Evolutionary conservation across 2,329 filamentous ascomycete species (phyloP).

Genomic region (Colletotrichum cuscutae): DNA sequence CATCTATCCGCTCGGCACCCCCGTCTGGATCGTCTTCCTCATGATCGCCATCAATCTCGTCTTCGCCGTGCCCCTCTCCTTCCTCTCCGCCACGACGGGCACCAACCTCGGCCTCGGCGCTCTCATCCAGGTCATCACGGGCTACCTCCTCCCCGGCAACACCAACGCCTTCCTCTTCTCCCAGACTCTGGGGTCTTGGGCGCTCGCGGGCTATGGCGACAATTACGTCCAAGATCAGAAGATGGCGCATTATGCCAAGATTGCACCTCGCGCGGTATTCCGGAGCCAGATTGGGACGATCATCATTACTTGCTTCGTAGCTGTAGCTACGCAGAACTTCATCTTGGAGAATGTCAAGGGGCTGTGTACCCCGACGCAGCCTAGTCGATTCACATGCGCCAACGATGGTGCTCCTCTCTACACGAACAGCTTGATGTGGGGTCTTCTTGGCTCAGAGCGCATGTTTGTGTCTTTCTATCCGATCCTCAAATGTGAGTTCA

Average conservation of each 20-base stretch:
- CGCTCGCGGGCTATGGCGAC: slow-evolving; percentile 53
- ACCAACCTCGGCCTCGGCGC: slow-evolving; percentile 54
- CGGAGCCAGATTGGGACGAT: slow-evolving; percentile 56
- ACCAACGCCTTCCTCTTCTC: slow-evolving; percentile 43
- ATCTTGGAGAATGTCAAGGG: slow-evolving; percentile 50
- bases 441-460: slow-evolving; percentile 42
- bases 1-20: slow-evolving; percentile 42
- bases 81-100: slow-evolving; percentile 56
- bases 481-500: slow-evolving; percentile 47
- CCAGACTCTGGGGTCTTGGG: slow-evolving; percentile 37
- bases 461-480: slow-evolving; percentile 55
- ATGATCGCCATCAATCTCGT: slow-evolving; percentile 50
- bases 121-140: slow-evolving; percentile 55
- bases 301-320: slow-evolving; percentile 49
- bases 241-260: slow-evolving; percentile 46
- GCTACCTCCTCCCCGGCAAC: slow-evolving; percentile 53
- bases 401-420: slow-evolving; percentile 43
- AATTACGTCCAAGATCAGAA: slow-evolving; percentile 49
- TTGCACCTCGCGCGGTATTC: slow-evolving; percentile 47
- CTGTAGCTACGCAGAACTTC: slow-evolving; percentile 54
- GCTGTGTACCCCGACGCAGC: slow-evolving; percentile 43
- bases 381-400: slow-evolving; percentile 46
- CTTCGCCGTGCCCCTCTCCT: slow-evolving; percentile 54
- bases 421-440: slow-evolving; percentile 45
- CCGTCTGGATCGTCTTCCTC: slow-evolving; percentile 44